These are phyloP conservation scores for Spirogloea muscicola DNA, from an alignment of 139 green algal genomes.

Conservation along the genomic window DNA sequence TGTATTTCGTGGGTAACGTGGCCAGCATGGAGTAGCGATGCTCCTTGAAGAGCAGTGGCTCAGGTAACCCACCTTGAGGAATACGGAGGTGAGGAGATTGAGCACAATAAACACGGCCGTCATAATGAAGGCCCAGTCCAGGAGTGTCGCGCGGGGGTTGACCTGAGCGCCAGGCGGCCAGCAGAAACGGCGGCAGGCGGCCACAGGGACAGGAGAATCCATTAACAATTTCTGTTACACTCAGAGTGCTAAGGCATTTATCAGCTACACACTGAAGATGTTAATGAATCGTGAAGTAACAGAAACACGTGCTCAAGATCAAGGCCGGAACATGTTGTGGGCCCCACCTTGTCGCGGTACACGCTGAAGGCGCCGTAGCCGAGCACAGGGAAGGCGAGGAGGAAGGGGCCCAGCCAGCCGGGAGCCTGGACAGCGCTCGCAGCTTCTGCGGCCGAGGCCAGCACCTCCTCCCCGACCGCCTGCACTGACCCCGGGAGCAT, in stretches of 20 bases:
- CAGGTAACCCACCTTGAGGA: slow-evolving; percentile 2
- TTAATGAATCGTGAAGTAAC: background rate
- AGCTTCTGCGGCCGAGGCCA: too few relatives aligned
- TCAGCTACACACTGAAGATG: background rate
- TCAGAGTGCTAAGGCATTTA: slow-evolving; percentile 2
- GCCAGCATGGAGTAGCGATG: too few relatives aligned
- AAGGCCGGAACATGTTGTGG: background rate
- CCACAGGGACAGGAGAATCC: background rate
- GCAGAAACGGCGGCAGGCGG: background rate
- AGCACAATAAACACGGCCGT: slow-evolving; percentile 6
- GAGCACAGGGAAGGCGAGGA: slow-evolving; percentile 7
- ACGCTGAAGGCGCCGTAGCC: slow-evolving; percentile 4
- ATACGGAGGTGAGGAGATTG: slow-evolving; percentile 11
- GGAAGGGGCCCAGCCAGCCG: background rate
- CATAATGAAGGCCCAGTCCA: slow-evolving; percentile 11
- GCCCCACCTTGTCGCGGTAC: slow-evolving; percentile 14
- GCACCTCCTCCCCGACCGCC: too few relatives aligned
- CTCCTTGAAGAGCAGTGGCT: too few relatives aligned
- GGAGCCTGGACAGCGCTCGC: too few relatives aligned
- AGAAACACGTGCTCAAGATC: background rate
- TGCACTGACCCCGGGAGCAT: too few relatives aligned
- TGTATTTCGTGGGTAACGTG: too few relatives aligned
- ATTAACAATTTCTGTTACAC: slow-evolving; percentile 7
- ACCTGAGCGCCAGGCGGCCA: slow-evolving; percentile 4
- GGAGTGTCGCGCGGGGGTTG: slow-evolving; percentile 3